Evolutionary conservation across 345 rosid species (phyloP), one percentile per base, ranked within the genome.

Genomic region (Euphorbia peplus): DNA sequence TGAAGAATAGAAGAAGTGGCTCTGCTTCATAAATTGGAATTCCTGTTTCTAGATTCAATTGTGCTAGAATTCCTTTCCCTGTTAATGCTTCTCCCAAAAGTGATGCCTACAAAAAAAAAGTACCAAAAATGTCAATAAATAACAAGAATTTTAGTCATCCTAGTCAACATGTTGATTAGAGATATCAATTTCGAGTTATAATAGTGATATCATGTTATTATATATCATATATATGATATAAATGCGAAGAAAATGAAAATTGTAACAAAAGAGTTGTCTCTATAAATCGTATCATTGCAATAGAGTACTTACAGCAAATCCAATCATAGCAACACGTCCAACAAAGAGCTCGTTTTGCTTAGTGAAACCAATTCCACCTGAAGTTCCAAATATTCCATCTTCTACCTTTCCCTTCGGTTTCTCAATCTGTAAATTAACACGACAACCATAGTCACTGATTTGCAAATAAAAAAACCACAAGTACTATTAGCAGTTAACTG

Each of bases 241-340:
- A n/a, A n/a, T n/a, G n/a, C n/a, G n/a, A n/a, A n/a, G n/a, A n/a
- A n/a, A n/a, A n/a, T n/a, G n/a, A 32, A 32, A 6, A 32, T 32
- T 32, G 37, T 2, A 6, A 32, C 3, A 32, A 32, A 2, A 3
- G 6, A 32, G 37, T 32, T 32, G 37, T 32, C 3, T 32, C 37
- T 32, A 6, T 32, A 32, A 32, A 32, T 32, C 37, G 37, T 32
- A 32, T 32, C 6, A 32, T 32, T 6, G 37, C 4, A 6, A 2
- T 32, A 32, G 37, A 26, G 19, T 12, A 73, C 93, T 88, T 75
- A 93, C 98, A 37, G 98, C 98, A 70, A 93, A 93, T 55, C 98
- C 98, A 75, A 93, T 54, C 98, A 93, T 93, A 72, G 98, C 98
- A 13, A 93, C 98, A 63, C 98, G 97, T n/a, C 98, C 97, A 2